phyloP scores from a whole-genome alignment of 805 yeast genomes.

The Komagataella pseudopastoris region DNA sequence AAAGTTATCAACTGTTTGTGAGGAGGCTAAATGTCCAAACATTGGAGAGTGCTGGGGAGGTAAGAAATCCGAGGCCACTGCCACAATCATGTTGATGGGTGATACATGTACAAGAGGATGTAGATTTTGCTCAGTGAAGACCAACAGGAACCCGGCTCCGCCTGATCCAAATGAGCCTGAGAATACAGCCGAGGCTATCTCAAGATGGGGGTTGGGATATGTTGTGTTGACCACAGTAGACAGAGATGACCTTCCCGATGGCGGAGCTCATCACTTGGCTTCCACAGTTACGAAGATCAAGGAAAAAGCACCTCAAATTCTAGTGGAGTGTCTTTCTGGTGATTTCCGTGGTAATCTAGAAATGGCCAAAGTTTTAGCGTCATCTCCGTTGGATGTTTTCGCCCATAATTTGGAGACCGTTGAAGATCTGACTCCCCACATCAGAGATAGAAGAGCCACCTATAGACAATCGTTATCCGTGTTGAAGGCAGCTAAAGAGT shows the following conservation, averaged over 20 bases:
- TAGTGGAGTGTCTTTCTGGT: constrained; percentile 90
- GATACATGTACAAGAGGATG: constrained; percentile 99
- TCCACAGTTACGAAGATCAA: constrained; percentile 80
- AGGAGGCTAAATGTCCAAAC: constrained; percentile 98
- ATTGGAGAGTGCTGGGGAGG: constrained; percentile 99
- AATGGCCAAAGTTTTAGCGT: constrained; percentile 69
- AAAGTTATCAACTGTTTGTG: constrained; percentile 90
- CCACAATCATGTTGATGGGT: constrained; percentile 95
- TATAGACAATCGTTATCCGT: constrained; percentile 80
- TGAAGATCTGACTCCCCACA: constrained; percentile 85
- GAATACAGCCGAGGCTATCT: constrained; percentile 93
- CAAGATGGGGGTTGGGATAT: constrained; percentile 96
- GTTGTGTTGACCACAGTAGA: constrained; percentile 96
- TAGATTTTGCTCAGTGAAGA: constrained; percentile 93
- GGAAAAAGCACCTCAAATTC: constrained; percentile 74
- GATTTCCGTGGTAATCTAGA: constrained; percentile 88
- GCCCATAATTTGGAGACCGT: constrained; percentile 97
- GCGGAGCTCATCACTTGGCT: constrained; percentile 86
- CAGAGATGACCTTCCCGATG: constrained; percentile 87
- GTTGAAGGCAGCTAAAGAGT: constrained; percentile 64
- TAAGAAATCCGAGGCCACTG: constrained; percentile 83
- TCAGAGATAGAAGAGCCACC: constrained; percentile 94
- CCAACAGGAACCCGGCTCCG: constrained; percentile 73
- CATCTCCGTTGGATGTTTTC: constrained; percentile 84
- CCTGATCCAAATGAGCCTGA: constrained; percentile 96